phyloP scores from a whole-genome alignment of 169 alveolate genomes.

The Cryptosporidium felis region DNA sequence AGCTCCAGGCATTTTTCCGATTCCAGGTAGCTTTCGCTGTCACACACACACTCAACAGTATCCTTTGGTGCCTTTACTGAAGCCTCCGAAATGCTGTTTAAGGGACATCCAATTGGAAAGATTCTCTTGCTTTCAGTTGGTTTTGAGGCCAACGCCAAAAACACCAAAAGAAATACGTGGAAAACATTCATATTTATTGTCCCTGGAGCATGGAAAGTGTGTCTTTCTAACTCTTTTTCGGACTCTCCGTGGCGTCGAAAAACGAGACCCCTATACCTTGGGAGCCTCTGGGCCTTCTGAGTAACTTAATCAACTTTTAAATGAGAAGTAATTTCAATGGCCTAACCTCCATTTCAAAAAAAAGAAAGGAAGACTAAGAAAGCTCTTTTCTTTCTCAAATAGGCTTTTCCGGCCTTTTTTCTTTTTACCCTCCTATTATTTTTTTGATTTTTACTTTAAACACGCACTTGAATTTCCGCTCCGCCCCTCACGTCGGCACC shows the following conservation, averaged over 20 bases:
- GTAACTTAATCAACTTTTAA: no score
- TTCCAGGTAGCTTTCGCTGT: not conserved
- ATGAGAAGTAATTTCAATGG: no score
- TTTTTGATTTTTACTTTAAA: not conserved
- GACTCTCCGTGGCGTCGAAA: no score
- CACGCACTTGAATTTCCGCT: not conserved
- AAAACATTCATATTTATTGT: no score
- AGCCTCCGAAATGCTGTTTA: not conserved
- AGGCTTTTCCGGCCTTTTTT: no score
- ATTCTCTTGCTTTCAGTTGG: not conserved
- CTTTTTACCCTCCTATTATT: not conserved
- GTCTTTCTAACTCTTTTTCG: no score
- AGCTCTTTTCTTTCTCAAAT: no score
- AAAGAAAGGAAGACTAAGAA: no score
- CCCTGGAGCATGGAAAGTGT: no score
- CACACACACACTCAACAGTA: conserved; percentile 1
- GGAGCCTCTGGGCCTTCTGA: no score
- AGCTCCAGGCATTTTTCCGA: not conserved
- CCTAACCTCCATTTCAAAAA: no score
- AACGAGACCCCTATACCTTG: no score
- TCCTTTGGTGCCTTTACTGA: not conserved
- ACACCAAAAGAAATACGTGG: not conserved
- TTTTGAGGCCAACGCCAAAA: not conserved
- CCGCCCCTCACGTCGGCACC: conserved; percentile 34
- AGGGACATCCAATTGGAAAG: conserved; percentile 59